These are phyloP conservation scores for Mycena maculata DNA, from an alignment of 768 basidiomycete species.

Conservation along the genomic window DNA sequence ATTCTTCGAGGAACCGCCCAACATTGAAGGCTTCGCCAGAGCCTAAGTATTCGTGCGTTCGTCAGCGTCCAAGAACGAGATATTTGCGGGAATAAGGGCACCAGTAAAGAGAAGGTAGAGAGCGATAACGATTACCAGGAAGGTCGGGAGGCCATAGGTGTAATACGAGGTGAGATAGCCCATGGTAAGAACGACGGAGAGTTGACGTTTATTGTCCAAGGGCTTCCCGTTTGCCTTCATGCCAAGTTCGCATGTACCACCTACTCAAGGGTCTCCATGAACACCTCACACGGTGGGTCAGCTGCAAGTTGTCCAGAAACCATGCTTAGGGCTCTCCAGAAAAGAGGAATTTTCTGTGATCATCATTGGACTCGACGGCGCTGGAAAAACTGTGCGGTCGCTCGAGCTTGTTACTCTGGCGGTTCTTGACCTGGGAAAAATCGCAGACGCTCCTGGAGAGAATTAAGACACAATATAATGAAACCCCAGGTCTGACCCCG, in stretches of 20 bases:
- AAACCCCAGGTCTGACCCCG: conserved; percentile 86
- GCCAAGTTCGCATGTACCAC: conserved; percentile 80
- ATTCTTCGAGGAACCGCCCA: conserved; percentile 93
- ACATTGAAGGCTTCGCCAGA: conserved; percentile 95
- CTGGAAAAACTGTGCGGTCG: conserved; percentile 91
- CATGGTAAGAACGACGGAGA: conserved; percentile 46
- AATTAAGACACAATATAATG: conserved; percentile 93
- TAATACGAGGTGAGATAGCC: conserved; percentile 67
- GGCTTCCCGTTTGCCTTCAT: not conserved
- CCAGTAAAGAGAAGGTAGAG: conserved; percentile 94
- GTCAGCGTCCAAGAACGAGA: conserved; percentile 10
- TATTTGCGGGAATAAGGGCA: conserved; percentile 46
- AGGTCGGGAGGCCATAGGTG: conserved; percentile 75
- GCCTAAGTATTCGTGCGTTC: conserved; percentile 53
- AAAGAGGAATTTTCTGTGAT: conserved; percentile 95
- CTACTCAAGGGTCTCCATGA: conserved; percentile 92
- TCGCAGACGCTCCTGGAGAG: conserved; percentile 87
- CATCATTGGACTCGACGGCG: conserved; percentile 92
- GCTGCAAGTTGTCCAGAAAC: not conserved
- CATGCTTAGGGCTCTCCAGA: conserved; percentile 48
- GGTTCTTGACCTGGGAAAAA: conserved; percentile 14
- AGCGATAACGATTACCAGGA: conserved; percentile 72
- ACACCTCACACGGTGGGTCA: conserved; percentile 80
- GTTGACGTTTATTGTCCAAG: conserved; percentile 39
- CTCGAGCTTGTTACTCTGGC: not conserved